A percentile compares a stretch with the other conserved stretches of the same genome.
These are phyloP conservation scores for Xylaria scruposa DNA, from an alignment of 495 filamentous ascomycete species.

Conservation along the genomic window DNA sequence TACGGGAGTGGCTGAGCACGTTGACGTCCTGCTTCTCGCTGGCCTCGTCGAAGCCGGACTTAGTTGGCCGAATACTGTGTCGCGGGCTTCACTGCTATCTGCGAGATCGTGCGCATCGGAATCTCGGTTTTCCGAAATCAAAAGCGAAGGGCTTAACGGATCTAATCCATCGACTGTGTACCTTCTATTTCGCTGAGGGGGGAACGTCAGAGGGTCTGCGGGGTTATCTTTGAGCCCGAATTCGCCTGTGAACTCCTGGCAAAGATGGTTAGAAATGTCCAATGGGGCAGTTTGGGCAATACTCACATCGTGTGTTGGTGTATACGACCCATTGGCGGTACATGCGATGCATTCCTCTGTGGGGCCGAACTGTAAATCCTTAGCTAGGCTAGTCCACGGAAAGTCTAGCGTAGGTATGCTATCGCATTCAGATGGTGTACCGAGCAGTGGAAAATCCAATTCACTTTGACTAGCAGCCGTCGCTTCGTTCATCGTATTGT, in stretches of 20 bases:
- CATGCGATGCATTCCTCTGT: neutral
- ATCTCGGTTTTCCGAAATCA: neutral
- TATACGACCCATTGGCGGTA: neutral
- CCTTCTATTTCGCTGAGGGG: neutral
- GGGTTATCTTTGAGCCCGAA: neutral
- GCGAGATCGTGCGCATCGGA: neutral
- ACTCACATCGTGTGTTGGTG: slow-evolving; percentile 10
- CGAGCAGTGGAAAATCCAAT: neutral
- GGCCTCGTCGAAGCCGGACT: neutral
- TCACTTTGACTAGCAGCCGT: neutral
- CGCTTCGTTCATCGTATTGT: slow-evolving; percentile 16
- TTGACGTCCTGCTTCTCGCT: neutral
- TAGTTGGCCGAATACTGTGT: neutral
- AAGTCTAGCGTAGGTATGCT: neutral
- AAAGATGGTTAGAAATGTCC: no score
- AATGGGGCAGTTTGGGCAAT: no score
- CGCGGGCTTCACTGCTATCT: neutral
- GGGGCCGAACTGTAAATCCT: slow-evolving; percentile 1
- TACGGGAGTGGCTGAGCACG: neutral
- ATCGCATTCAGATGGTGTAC: neutral
- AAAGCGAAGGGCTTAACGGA: neutral
- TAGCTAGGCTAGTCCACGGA: neutral
- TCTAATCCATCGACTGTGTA: neutral
- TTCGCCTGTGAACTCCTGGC: slow-evolving; percentile 2
- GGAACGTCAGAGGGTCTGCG: neutral